A percentile compares a stretch with the other conserved stretches of the same genome.
These are phyloP conservation scores for Novymonas esmeraldas DNA, from an alignment of 208 protist genomes.

Conservation along the genomic window DNA sequence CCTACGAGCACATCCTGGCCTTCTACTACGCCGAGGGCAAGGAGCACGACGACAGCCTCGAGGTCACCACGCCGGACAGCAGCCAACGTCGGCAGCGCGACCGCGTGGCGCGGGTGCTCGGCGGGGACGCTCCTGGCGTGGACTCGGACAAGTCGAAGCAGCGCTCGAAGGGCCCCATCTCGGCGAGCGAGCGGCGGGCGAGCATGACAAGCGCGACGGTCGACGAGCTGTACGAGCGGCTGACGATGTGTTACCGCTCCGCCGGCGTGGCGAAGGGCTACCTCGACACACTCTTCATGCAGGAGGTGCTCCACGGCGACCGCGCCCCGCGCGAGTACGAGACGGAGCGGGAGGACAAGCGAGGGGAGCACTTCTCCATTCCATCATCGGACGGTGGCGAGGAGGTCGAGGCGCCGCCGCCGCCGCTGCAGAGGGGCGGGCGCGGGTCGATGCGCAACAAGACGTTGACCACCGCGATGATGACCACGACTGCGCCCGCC, in stretches of 20 bases:
- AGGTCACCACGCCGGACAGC: not conserved
- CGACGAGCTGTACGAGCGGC: constrained; percentile 13
- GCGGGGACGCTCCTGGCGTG: constrained; percentile 61
- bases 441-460: too few relatives aligned
- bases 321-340: constrained; percentile 11
- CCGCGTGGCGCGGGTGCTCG: constrained; percentile 12
- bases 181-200: not conserved
- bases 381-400: not conserved
- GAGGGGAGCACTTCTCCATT: not conserved
- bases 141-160: constrained; percentile 70
- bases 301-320: constrained; percentile 15
- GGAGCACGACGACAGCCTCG: constrained; percentile 8
- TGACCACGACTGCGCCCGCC: too few relatives aligned
- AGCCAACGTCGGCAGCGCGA: constrained; percentile 12
- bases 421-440: not conserved
- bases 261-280: constrained; percentile 24
- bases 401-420: not conserved
- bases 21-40: constrained; percentile 27
- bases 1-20: constrained; percentile 20
- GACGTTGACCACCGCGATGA: too few relatives aligned
- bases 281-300: constrained; percentile 23
- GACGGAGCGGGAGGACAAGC: not conserved
- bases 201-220: constrained; percentile 2
- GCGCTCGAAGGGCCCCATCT: not conserved
- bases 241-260: constrained; percentile 11